Evolutionary conservation across 2,329 filamentous ascomycete genomes (phyloP), one percentile per base, ranked within the genome.

Genomic region (Dothistroma pini): DNA sequence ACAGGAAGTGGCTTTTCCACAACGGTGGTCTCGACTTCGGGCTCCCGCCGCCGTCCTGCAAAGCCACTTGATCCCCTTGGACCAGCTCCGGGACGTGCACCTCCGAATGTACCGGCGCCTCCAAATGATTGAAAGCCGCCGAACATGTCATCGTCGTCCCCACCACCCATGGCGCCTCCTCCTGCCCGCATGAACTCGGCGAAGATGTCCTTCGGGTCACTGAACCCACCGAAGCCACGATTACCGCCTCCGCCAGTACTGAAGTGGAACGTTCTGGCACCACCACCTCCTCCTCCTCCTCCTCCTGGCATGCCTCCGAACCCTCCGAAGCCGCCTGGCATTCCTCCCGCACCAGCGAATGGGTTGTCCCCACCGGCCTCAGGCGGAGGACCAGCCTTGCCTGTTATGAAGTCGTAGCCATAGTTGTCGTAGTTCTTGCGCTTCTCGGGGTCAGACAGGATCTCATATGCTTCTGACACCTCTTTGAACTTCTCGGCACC

Each of bases 401-500:
- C 72, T 10, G 69, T 74, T 56, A 99, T 84, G 79, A 93, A 96
- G 71, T 97, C 95, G 63, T 97, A 88, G 64, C 95, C 95, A 76
- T 88, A 97, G 74, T 93, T 88, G 75, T 99, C 95, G 75, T 99
- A 99, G 48, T 88, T 88, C 77, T 96, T 95, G 72, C 95, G 89
- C 79, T 97, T 99, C 75, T 97, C 93, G 62, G 93, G 93, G 72
- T 99, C 95, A 63, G 91, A 96, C 2, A 99, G 87, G 69, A 99
- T 96, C 79, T 99, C 95, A 79, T 97, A 99, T 64, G 95, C 95
- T 74, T 93, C 89, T 67, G 92, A 96, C 63, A 97, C 84, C 72
- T 97, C 93, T 83, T 99, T 97, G 88, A 99, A 99, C 78, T 93
- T 97, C 75, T 97, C 95, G 63, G 86, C 82, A 9, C 93, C 91